A percentile compares a stretch with the other conserved stretches of the same genome.
Conservation (phyloP, 768 basidiomycete genomes). For the Dentipellis fragilis region DNA sequence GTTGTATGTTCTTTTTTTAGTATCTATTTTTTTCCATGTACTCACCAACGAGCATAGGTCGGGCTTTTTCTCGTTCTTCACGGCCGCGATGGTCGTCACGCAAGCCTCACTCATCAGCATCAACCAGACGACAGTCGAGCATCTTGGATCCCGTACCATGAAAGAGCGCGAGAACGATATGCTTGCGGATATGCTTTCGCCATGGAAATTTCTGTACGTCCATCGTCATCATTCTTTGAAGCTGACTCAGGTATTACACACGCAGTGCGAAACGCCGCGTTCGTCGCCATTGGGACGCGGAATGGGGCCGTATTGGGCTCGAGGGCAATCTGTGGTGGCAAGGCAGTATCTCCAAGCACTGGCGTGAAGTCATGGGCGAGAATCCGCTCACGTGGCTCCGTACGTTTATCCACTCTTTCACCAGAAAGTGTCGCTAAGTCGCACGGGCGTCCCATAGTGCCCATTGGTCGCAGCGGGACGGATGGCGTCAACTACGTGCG, state of each 20-base stretch:
- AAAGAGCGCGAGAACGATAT: slow-evolving; percentile 49
- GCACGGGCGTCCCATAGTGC: slow-evolving; percentile 20
- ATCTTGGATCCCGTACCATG: slow-evolving; percentile 46
- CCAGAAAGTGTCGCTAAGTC: neutral
- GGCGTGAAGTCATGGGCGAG: slow-evolving; percentile 78
- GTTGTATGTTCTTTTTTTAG: slow-evolving; percentile 40
- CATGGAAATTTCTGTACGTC: slow-evolving; percentile 45
- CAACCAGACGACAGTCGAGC: slow-evolving; percentile 77
- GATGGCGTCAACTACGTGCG: slow-evolving; percentile 57
- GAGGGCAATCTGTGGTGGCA: slow-evolving; percentile 89
- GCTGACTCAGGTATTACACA: neutral
- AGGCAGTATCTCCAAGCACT: slow-evolving; percentile 50
- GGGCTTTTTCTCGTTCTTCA: slow-evolving; percentile 68
- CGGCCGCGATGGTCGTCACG: slow-evolving; percentile 38
- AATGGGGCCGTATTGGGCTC: slow-evolving; percentile 67
- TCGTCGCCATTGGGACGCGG: slow-evolving; percentile 51
- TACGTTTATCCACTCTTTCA: slow-evolving; percentile 30
- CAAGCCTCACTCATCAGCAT: slow-evolving; percentile 53
- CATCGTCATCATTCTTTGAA: neutral
- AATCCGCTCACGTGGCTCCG: slow-evolving; percentile 66
- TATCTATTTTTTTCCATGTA: neutral
- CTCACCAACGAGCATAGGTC: slow-evolving; percentile 30
- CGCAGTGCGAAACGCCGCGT: slow-evolving; percentile 42
- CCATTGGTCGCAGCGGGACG: slow-evolving; percentile 38
- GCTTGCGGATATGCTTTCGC: slow-evolving; percentile 41